Percentiles rank a stretch among this genome's conserved stretches.
These are phyloP conservation scores for Grammothele lineata DNA, from an alignment of 768 basidiomycete genomes.

Conservation along the genomic window DNA sequence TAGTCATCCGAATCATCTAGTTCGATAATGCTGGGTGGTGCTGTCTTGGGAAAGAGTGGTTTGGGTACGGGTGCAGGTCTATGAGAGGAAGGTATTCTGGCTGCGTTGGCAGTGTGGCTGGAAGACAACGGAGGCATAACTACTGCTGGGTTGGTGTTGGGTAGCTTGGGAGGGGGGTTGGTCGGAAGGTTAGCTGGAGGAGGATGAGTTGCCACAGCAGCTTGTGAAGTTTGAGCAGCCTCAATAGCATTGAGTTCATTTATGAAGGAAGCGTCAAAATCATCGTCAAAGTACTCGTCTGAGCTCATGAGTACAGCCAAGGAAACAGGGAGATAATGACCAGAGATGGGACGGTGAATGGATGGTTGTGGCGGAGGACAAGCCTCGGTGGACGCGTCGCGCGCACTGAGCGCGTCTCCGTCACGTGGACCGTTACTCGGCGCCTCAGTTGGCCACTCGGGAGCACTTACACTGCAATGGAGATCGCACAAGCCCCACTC, in stretches of 20 bases:
- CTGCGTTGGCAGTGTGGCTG: background rate
- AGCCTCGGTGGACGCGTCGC: constrained; percentile 3
- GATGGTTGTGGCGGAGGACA: constrained; percentile 5
- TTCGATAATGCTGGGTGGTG: constrained; percentile 19
- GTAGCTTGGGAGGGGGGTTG: too few species aligned
- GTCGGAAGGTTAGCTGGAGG: constrained; percentile 1
- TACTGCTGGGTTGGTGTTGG: too few species aligned
- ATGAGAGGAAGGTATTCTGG: too few species aligned
- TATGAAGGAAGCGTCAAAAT: constrained; percentile 52
- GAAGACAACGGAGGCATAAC: too few species aligned
- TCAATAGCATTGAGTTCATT: constrained; percentile 69
- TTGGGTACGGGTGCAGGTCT: background rate
- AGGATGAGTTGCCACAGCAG: constrained; percentile 1
- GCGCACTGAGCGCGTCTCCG: constrained; percentile 4
- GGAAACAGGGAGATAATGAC: background rate
- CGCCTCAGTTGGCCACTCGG: background rate
- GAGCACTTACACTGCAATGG: too few species aligned
- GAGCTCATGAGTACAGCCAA: constrained; percentile 55
- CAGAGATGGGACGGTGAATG: background rate
- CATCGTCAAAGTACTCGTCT: constrained; percentile 71
- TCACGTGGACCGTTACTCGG: constrained; percentile 2
- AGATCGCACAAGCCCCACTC: background rate
- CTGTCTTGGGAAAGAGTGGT: background rate
- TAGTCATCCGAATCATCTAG: constrained; percentile 42
- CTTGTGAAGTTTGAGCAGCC: constrained; percentile 40